Evolutionary conservation across 768 basidiomycete species (phyloP).

Genomic region (Leccinum ochraceum): DNA sequence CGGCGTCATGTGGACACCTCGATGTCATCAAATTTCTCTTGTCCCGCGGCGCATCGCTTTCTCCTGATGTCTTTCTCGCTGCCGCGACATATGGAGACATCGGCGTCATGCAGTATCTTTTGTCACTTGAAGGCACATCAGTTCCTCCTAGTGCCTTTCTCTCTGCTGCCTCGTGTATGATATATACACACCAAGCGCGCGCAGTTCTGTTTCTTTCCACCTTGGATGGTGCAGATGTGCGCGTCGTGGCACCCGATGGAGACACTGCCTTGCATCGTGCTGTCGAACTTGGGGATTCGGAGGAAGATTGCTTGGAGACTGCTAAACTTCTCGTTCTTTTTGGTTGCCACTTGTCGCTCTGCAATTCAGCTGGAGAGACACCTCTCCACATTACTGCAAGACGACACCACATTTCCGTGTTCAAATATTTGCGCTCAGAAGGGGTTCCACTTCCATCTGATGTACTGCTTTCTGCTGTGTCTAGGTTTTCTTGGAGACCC

Average conservation of each 20-base stretch:
- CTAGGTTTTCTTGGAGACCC: fast-evolving
- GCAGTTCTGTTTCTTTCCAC: neutral
- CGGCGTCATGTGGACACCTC: neutral
- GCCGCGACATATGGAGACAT: neutral
- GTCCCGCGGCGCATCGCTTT: neutral
- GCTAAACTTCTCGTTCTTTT: neutral
- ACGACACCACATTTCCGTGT: neutral
- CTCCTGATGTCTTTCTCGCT: neutral
- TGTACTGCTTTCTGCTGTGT: neutral
- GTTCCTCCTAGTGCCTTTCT: neutral
- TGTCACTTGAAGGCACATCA: neutral
- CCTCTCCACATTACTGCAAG: neutral
- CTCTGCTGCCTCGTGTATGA: neutral
- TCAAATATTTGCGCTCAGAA: neutral
- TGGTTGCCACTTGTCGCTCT: neutral
- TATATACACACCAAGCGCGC: neutral
- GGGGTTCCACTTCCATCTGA: neutral
- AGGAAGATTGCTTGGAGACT: neutral
- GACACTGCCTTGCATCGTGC: neutral
- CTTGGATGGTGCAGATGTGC: neutral
- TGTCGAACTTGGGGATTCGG: neutral
- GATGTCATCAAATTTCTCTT: neutral
- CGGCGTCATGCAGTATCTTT: neutral
- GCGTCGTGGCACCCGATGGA: neutral
- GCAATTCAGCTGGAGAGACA: neutral